Conservation (phyloP, 2,329 filamentous ascomycete species). For the Phoma sp. region DNA sequence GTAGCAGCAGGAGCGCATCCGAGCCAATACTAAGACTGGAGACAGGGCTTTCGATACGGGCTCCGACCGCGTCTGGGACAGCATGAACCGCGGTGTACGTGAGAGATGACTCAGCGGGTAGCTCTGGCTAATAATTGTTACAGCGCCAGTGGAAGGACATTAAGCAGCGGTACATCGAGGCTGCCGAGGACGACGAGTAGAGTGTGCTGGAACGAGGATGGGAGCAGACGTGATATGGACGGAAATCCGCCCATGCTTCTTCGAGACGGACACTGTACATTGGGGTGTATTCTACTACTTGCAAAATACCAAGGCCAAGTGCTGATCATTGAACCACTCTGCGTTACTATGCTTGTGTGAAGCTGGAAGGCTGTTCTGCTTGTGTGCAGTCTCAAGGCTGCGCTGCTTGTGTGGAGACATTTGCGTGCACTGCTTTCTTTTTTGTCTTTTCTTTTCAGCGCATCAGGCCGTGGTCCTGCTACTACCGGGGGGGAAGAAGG, state of each 20-base stretch:
- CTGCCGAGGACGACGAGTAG: slow-evolving; percentile 66
- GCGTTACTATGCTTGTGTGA: too few relatives aligned
- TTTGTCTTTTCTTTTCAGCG: too few relatives aligned
- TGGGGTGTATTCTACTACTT: slow-evolving; percentile 46
- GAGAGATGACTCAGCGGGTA: not conserved
- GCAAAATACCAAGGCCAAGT: slow-evolving; percentile 30
- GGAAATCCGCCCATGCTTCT: slow-evolving; percentile 20
- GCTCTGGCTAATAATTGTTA: slow-evolving; percentile 28
- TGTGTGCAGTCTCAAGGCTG: too few relatives aligned
- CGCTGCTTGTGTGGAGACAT: too few relatives aligned
- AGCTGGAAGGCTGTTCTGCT: too few relatives aligned
- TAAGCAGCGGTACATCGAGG: slow-evolving; percentile 82
- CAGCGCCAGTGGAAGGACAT: slow-evolving; percentile 99
- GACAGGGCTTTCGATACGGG: slow-evolving; percentile 79
- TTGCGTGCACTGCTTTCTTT: too few relatives aligned
- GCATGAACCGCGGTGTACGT: slow-evolving; percentile 81
- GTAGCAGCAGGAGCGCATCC: slow-evolving; percentile 44
- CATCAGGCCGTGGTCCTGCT: too few relatives aligned
- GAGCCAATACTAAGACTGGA: slow-evolving; percentile 28
- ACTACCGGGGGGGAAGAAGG: too few relatives aligned
- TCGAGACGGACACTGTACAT: slow-evolving; percentile 36
- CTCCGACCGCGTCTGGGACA: slow-evolving; percentile 89
- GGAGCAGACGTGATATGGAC: slow-evolving; percentile 27
- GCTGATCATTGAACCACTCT: slow-evolving; percentile 3
- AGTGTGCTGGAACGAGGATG: slow-evolving; percentile 8